Evolutionary conservation across 2,329 filamentous ascomycete species (phyloP).

Genomic region (Pseudocercospora musae): DNA sequence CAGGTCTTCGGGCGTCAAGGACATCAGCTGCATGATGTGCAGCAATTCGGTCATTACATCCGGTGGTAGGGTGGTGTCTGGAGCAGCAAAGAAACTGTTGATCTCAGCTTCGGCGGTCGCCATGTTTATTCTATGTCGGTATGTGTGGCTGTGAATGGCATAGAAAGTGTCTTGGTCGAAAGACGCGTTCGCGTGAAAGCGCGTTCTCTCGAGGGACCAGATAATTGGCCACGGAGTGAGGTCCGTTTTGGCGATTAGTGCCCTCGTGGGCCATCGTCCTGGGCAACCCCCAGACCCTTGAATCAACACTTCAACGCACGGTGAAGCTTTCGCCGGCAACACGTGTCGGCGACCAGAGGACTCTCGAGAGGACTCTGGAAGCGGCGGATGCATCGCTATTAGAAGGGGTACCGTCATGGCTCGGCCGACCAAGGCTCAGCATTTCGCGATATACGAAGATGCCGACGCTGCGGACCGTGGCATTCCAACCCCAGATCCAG

Average conservation of each 20-base stretch:
- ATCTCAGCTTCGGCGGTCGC: constrained; percentile 52
- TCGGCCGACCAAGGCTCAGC: constrained; percentile 42
- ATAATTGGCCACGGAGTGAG: not conserved
- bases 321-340: not conserved
- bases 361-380: not conserved
- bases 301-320: not conserved
- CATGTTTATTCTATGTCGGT: constrained; percentile 38
- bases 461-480: constrained; percentile 7
- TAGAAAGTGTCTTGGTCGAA: not conserved
- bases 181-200: constrained; percentile 1
- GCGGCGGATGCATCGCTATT: not conserved
- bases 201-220: not conserved
- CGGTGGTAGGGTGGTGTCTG: constrained; percentile 56
- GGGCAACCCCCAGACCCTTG: not conserved
- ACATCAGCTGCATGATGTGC: constrained; percentile 82
- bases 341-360: not conserved
- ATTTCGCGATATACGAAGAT: constrained; percentile 21
- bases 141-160: not conserved
- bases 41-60: constrained; percentile 79
- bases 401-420: constrained; percentile 42
- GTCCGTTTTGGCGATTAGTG: not conserved
- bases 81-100: constrained; percentile 57
- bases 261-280: not conserved
- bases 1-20: constrained; percentile 76
- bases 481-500: constrained; percentile 1